These are phyloP conservation scores for Suhomyces chickasaworum DNA, from an alignment of 1,139 yeast species.

Conservation along the genomic window DNA sequence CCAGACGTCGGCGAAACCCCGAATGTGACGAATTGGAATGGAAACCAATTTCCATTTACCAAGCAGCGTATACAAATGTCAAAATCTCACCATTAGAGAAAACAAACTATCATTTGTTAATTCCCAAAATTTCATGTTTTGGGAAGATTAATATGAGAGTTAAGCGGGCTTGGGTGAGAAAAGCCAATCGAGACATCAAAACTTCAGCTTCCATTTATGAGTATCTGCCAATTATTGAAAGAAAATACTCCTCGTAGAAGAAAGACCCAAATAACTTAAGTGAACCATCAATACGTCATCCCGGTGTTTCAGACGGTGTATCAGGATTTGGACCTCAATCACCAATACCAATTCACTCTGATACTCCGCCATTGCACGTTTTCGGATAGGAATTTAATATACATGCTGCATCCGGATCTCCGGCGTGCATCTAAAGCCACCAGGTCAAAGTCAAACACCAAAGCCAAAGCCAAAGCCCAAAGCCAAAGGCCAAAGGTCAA, in stretches of 20 bases:
- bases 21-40: slow-evolving; percentile 28
- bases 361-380: no score
- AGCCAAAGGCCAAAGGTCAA: no score
- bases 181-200: slow-evolving; percentile 19
- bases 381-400: no score
- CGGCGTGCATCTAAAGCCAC: no score
- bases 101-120: slow-evolving; percentile 27
- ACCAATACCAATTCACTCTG: no score
- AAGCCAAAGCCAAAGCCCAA: no score
- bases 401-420: no score
- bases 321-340: no score
- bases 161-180: slow-evolving; percentile 38
- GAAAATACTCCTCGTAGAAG: background rate
- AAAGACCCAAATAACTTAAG: no score
- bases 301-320: no score
- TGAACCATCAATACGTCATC: no score
- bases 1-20: slow-evolving; percentile 25
- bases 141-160: slow-evolving; percentile 44
- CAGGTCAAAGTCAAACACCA: no score
- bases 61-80: slow-evolving; percentile 38
- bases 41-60: slow-evolving; percentile 40
- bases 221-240: background rate
- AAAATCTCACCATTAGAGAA: slow-evolving; percentile 25
- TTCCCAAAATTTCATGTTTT: slow-evolving; percentile 38
- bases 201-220: background rate